Percentiles rank a stretch among this genome's conserved stretches.
Evolutionary conservation across 441 rosid species (phyloP).

Genomic region (Omphalea diandra): DNA sequence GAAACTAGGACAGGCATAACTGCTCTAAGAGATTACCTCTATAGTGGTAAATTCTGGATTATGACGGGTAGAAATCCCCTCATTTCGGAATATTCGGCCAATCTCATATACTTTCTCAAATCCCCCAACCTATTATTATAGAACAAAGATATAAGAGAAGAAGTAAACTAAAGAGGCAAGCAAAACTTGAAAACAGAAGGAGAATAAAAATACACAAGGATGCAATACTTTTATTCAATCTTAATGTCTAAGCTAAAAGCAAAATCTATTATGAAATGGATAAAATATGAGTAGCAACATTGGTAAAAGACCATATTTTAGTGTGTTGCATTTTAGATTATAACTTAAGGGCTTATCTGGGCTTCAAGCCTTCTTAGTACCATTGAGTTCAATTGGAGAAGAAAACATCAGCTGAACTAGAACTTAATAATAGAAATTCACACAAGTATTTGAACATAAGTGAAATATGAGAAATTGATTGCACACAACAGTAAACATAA

Average conservation of each 20-base stretch:
- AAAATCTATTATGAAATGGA: neutral
- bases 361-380: too few relatives aligned
- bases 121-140: conserved; percentile 81
- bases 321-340: too few relatives aligned
- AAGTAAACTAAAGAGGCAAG: conserved; percentile 9
- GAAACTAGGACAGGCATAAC: conserved; percentile 7
- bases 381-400: too few relatives aligned
- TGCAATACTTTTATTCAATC: neutral
- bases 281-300: neutral
- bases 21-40: conserved; percentile 54
- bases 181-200: conserved; percentile 11
- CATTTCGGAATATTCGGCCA: conserved; percentile 95
- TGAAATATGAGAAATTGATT: too few relatives aligned
- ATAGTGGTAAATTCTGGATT: conserved; percentile 99
- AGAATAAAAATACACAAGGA: conserved; percentile 2
- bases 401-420: too few relatives aligned
- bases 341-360: too few relatives aligned
- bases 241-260: conserved; percentile 2
- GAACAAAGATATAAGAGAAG: conserved; percentile 9
- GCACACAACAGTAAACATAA: too few relatives aligned
- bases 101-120: conserved; percentile 96
- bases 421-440: too few relatives aligned
- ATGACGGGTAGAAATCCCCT: conserved; percentile 95
- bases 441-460: too few relatives aligned
- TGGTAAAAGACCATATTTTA: neutral